Evolutionary conservation across 345 rosid genomes (phyloP), one percentile per base, ranked within the genome.

Genomic region (Eucalyptus pauciflora): DNA sequence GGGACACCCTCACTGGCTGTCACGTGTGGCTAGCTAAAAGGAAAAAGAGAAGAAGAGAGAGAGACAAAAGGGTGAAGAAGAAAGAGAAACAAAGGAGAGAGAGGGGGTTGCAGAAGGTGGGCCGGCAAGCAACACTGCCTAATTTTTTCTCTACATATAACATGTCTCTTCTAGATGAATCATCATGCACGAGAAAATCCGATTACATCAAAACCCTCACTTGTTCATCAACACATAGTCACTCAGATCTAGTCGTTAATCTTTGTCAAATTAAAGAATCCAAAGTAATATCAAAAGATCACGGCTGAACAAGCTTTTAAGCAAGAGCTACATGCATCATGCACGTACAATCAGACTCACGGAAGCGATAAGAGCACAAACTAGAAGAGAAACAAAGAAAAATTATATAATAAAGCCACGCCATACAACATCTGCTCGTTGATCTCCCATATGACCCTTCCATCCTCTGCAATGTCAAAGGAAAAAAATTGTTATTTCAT

Each of bases 361-460:
- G 1, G 3, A 56, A 58, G 64, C 0, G 29, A 58, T 58, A 0
- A 58, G 64, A 58, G n/a, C 7, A 58, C 64, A 58, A 58, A 58
- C 43, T 25, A 24, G 29, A 58, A 22, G 27, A 58, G 2, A 58
- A 8, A 54, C 60, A 54, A 18, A 58, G 13, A 3, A 25, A 11
- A 24, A 58, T 58, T 24, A 0, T 27, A 25, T 0, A 7, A 58
- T 11, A 58, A 58, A 58, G n/a, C 64, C 64, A 58, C n/a, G 2
- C 13, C 13, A 11, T 24, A 5, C n/a, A 10, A 2, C 64, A 11
- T 58, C n/a, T 58, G 92, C 88, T 94, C 92, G 92, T 94, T 94
- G 14, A 94, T 91, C 87, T 94, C 94, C 96, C 94, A 94, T 41
- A 93, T 85, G 86, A 93, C 80, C 45, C 43, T 41, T 91, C 95